Conservation (phyloP, 2,329 filamentous ascomycete species). For the Penicillium rolfsii region DNA sequence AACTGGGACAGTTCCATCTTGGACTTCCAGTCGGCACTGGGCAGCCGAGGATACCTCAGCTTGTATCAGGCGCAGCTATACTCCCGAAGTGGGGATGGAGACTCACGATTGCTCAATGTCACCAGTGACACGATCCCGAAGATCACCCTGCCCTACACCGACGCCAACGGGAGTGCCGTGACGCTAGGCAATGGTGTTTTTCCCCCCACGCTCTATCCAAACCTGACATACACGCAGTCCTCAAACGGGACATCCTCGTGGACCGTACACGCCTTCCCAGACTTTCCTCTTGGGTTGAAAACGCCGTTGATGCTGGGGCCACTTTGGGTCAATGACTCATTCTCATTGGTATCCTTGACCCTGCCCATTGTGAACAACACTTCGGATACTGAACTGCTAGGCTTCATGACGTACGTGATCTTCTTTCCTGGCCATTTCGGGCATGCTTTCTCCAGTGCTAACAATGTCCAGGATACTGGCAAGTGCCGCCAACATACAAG, state of each 20-base stretch:
- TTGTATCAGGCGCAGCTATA: conserved; percentile 73
- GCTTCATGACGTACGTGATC: conserved; percentile 78
- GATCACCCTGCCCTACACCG: conserved; percentile 61
- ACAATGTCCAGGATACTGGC: conserved; percentile 55
- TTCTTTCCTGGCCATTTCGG: conserved; percentile 38
- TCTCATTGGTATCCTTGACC: conserved; percentile 79
- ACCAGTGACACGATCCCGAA: conserved; percentile 57
- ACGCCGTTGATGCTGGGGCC: conserved; percentile 76
- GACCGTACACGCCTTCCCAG: conserved; percentile 44
- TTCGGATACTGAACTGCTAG: conserved; percentile 66
- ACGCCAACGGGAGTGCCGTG: conserved; percentile 61
- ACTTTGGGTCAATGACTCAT: conserved; percentile 72
- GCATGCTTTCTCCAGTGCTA: background rate
- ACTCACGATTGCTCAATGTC: conserved; percentile 64
- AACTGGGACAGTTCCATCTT: conserved; percentile 64
- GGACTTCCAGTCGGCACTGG: conserved; percentile 74
- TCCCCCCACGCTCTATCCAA: conserved; percentile 74
- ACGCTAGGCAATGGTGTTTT: conserved; percentile 71
- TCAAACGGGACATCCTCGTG: conserved; percentile 26
- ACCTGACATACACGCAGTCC: conserved; percentile 65
- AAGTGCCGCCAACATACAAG: conserved; percentile 30
- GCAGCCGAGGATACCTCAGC: conserved; percentile 57
- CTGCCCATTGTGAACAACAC: conserved; percentile 74
- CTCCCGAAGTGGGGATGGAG: conserved; percentile 65
- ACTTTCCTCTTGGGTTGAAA: conserved; percentile 48